Percentiles rank a stretch among this genome's conserved stretches.
These are phyloP conservation scores for Nicotiana tomentosiformis DNA, from an alignment of 257 asterid genomes.

Conservation along the genomic window DNA sequence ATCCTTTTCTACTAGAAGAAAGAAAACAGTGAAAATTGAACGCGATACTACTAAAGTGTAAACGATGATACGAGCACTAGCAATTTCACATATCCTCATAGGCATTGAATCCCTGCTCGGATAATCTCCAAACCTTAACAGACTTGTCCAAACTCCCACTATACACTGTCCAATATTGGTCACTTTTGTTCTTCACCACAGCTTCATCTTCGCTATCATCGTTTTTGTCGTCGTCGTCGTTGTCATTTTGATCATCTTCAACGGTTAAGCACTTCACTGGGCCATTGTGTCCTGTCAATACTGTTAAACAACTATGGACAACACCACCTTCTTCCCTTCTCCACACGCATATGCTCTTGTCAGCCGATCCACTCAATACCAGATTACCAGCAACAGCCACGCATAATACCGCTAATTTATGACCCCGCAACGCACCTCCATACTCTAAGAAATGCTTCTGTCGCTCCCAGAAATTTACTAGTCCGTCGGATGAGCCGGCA, in stretches of 20 bases:
- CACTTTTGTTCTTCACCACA: background rate
- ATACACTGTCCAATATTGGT: constrained; percentile 12
- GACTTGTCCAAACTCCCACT: constrained; percentile 24
- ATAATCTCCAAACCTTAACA: constrained; percentile 16
- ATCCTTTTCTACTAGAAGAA: too few relatives aligned
- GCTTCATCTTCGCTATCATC: background rate
- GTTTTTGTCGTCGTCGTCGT: background rate
- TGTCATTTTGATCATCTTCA: constrained; percentile 24
- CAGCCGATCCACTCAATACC: constrained; percentile 88
- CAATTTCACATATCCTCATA: background rate
- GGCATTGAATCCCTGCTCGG: background rate
- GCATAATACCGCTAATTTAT: constrained; percentile 83
- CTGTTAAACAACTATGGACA: constrained; percentile 51
- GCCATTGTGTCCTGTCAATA: constrained; percentile 70
- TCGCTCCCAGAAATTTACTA: constrained; percentile 75
- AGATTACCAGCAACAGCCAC: constrained; percentile 55
- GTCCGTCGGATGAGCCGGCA: constrained; percentile 85
- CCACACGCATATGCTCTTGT: constrained; percentile 84
- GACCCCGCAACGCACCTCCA: constrained; percentile 84
- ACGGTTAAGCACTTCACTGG: constrained; percentile 90
- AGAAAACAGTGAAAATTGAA: too few relatives aligned
- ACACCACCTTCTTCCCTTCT: constrained; percentile 68
- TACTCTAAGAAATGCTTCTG: constrained; percentile 49
- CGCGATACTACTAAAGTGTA: too few relatives aligned
- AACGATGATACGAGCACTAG: too few relatives aligned